A percentile compares a stretch with the other conserved stretches of the same genome.
Conservation (phyloP, 2,329 filamentous ascomycete genomes). For the Metarhizium brunneum region DNA sequence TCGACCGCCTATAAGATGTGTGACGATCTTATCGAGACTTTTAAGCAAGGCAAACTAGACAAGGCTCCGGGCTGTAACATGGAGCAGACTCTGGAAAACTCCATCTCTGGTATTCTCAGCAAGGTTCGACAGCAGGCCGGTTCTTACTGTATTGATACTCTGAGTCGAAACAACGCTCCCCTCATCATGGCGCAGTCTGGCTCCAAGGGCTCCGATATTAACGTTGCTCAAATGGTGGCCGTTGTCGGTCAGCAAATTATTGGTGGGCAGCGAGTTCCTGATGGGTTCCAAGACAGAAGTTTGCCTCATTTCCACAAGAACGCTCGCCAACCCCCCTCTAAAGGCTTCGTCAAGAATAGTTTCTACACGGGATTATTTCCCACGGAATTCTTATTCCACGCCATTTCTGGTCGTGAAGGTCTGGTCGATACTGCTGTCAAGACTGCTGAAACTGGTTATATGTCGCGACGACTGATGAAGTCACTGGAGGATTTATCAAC, state of each 20-base stretch:
- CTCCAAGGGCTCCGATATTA: slow-evolving; percentile 94
- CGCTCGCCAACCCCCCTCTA: slow-evolving; percentile 81
- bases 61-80: slow-evolving; percentile 85
- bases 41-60: slow-evolving; percentile 69
- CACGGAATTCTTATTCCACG: slow-evolving; percentile 95
- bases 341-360: slow-evolving; percentile 94
- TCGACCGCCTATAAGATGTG: slow-evolving; percentile 69
- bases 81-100: slow-evolving; percentile 84
- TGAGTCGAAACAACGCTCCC: slow-evolving; percentile 87
- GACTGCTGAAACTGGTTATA: slow-evolving; percentile 97
- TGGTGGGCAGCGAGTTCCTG: slow-evolving; percentile 79
- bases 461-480: slow-evolving; percentile 98
- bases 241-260: slow-evolving; percentile 98
- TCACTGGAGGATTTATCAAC: slow-evolving; percentile 90
- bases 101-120: slow-evolving; percentile 83
- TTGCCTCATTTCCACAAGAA: slow-evolving; percentile 94
- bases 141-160: slow-evolving; percentile 77
- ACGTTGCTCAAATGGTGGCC: slow-evolving; percentile 98
- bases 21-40: slow-evolving; percentile 73
- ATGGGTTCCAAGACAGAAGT: slow-evolving; percentile 93
- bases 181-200: slow-evolving; percentile 96
- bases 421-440: slow-evolving; percentile 98
- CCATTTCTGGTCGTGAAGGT: slow-evolving; percentile 96
- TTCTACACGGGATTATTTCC: slow-evolving; percentile 90
- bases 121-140: slow-evolving; percentile 87